phyloP scores from a whole-genome alignment of 116 monocot species.

The Iris pallida region DNA sequence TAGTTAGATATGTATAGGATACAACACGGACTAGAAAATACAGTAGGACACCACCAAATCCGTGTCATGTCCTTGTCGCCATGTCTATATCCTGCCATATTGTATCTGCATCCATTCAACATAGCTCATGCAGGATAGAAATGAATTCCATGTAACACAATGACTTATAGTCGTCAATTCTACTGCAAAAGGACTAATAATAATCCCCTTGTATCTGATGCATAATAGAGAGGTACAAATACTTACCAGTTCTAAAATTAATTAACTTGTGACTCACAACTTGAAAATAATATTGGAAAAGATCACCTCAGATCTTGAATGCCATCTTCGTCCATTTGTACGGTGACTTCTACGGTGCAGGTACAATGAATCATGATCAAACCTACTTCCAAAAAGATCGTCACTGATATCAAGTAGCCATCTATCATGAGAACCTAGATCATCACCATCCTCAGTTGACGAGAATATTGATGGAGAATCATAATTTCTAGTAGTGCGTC shows the following conservation, averaged over 20 bases:
- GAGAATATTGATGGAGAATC: slow-evolving; percentile 20
- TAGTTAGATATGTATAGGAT: no score
- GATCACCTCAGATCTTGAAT: slow-evolving; percentile 66
- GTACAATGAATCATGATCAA: slow-evolving; percentile 28
- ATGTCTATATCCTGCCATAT: no score
- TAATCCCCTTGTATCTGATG: not conserved
- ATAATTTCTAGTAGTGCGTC: slow-evolving; percentile 37
- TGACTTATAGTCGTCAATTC: no score
- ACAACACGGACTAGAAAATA: no score
- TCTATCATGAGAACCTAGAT: slow-evolving; percentile 45
- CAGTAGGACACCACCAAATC: no score
- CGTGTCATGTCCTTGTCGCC: no score
- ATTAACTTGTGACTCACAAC: slow-evolving; percentile 23
- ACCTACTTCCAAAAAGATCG: slow-evolving; percentile 33
- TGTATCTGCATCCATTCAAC: no score
- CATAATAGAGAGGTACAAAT: slow-evolving; percentile 2
- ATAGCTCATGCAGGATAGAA: no score
- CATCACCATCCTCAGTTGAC: slow-evolving; percentile 30
- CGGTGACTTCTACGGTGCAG: slow-evolving; percentile 33
- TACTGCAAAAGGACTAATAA: not conserved
- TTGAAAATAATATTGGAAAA: slow-evolving; percentile 23
- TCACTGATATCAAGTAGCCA: slow-evolving; percentile 55
- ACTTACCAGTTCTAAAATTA: slow-evolving; percentile 7
- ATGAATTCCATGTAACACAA: no score
- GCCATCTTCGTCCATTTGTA: slow-evolving; percentile 34